These are phyloP conservation scores for Solanum phureja DNA, from an alignment of 257 asterid species.

Conservation along the genomic window DNA sequence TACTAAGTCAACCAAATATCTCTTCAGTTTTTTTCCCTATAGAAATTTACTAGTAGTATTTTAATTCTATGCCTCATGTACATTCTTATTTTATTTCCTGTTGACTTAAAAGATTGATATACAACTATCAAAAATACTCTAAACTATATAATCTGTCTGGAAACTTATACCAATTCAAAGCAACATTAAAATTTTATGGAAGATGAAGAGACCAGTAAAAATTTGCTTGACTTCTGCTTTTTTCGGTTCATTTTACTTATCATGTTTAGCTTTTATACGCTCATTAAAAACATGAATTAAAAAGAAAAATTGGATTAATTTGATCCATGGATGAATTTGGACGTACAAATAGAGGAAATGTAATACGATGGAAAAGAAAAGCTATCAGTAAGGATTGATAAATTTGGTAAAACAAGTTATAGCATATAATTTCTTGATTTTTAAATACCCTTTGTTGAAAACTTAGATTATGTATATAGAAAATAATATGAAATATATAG, in stretches of 20 bases:
- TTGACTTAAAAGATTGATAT: neutral
- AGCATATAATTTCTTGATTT: neutral
- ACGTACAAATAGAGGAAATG: neutral
- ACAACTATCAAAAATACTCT: neutral
- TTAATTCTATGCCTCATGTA: neutral
- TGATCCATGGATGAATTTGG: neutral
- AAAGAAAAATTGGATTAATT: neutral
- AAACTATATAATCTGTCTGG: neutral
- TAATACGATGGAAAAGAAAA: neutral
- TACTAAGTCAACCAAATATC: neutral
- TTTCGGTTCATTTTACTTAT: neutral
- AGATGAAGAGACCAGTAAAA: neutral
- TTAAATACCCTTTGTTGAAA: neutral
- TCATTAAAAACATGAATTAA: neutral
- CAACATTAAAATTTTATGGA: neutral
- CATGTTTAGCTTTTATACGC: neutral
- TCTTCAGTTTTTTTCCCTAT: neutral
- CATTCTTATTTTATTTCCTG: neutral
- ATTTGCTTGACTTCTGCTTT: neutral
- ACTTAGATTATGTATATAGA: too few relatives aligned
- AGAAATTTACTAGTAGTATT: neutral
- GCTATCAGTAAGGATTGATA: neutral
- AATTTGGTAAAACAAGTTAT: neutral
- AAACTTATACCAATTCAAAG: neutral
- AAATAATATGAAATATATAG: too few relatives aligned